Evolutionary conservation across 2,329 filamentous ascomycete species (phyloP).

Genomic region (Pleochaeta shiraiana): DNA sequence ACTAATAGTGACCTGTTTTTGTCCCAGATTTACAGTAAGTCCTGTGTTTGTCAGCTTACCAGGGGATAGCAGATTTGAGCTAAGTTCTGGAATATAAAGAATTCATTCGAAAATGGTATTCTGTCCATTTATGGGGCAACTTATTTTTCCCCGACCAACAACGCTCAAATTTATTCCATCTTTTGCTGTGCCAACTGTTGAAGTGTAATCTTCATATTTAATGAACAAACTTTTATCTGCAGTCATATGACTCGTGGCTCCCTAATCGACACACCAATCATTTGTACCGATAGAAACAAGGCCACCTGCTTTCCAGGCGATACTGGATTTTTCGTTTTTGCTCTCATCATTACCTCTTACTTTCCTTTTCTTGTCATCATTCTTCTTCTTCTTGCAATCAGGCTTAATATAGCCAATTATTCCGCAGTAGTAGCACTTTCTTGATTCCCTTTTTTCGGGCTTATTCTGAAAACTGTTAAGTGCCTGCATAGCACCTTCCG

Average conservation of each 20-base stretch:
- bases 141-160: not conserved
- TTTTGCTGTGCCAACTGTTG: not conserved
- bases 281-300: not conserved
- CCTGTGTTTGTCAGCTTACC: not conserved
- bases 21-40: not conserved
- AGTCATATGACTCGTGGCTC: constrained; percentile 2
- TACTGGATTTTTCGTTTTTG: not conserved
- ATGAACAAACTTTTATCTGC: not conserved
- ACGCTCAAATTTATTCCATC: not conserved
- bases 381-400: constrained; percentile 1
- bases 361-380: not conserved
- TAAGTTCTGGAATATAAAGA: not conserved
- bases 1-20: not conserved
- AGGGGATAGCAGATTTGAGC: not conserved
- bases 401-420: not conserved
- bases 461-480: not conserved
- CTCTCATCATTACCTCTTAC: not conserved
- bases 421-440: constrained; percentile 1
- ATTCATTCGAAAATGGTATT: not conserved
- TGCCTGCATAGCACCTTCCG: not conserved
- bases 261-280: constrained; percentile 1
- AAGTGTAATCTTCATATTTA: not conserved
- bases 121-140: constrained; percentile 1
- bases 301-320: not conserved
- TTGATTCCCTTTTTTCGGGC: not conserved